Percentiles rank a stretch among this genome's conserved stretches.
These are phyloP conservation scores for Trypanosoma avium DNA, from an alignment of 208 protist genomes.

Conservation along the genomic window DNA sequence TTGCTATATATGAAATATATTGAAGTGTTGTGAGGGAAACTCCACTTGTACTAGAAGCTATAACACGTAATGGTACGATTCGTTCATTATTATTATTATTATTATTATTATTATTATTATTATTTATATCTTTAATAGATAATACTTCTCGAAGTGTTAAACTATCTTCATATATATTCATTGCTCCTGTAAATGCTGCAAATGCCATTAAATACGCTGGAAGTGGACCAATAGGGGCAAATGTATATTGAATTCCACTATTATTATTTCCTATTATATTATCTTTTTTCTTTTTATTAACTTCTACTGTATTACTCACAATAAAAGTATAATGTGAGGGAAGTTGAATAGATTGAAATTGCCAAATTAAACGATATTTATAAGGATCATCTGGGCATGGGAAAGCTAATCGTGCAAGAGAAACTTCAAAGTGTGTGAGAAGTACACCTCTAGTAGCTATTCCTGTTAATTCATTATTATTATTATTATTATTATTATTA, in stretches of 20 bases:
- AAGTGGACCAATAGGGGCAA: constrained; percentile 49
- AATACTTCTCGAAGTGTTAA: constrained; percentile 1
- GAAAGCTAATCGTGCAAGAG: constrained; percentile 76
- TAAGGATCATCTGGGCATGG: constrained; percentile 77
- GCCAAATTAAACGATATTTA: constrained; percentile 62
- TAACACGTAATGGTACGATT: constrained; percentile 25
- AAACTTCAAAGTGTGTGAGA: constrained; percentile 84
- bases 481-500: too few species aligned
- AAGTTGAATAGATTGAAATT: constrained; percentile 52
- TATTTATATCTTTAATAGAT: not conserved
- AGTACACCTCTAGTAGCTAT: constrained; percentile 25
- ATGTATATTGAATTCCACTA: constrained; percentile 39
- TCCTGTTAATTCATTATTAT: not conserved
- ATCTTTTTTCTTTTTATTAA: constrained; percentile 24
- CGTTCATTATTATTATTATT: not conserved
- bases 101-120: not conserved
- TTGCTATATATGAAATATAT: constrained; percentile 26
- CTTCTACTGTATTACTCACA: constrained; percentile 38
- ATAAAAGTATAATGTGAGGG: constrained; percentile 36
- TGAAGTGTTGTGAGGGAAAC: constrained; percentile 34
- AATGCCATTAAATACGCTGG: constrained; percentile 76
- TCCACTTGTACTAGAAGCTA: constrained; percentile 11
- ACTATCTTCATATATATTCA: constrained; percentile 9
- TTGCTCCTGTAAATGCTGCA: constrained; percentile 28
- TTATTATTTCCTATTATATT: too few species aligned